These are phyloP conservation scores for Pleurotus tuoliensis DNA, from an alignment of 768 basidiomycete genomes.

Conservation along the genomic window DNA sequence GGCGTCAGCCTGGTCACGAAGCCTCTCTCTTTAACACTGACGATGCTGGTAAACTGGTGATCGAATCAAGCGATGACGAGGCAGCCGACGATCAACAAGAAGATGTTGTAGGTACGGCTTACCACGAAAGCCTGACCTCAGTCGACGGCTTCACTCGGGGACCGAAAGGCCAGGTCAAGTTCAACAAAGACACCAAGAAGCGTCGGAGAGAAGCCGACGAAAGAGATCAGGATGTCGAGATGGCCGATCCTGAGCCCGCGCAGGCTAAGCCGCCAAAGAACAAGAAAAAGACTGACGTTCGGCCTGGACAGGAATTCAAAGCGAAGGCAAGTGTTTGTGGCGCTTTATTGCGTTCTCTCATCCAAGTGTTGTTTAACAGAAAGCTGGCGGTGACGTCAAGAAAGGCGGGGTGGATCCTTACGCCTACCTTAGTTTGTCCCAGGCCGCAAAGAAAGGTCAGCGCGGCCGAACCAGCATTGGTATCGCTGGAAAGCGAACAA, in stretches of 20 bases:
- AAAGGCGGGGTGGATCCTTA: constrained; percentile 87
- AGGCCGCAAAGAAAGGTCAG: constrained; percentile 69
- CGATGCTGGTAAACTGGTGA: constrained; percentile 74
- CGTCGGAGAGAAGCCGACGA: constrained; percentile 69
- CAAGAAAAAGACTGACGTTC: constrained; percentile 45
- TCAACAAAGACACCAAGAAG: constrained; percentile 97
- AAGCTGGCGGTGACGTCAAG: constrained; percentile 92
- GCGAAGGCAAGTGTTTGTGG: constrained; percentile 67
- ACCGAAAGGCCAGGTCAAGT: constrained; percentile 80
- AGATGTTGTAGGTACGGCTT: constrained; percentile 72
- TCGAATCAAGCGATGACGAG: constrained; percentile 53
- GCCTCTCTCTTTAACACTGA: constrained; percentile 86
- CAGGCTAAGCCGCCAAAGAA: constrained; percentile 43
- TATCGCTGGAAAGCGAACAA: constrained; percentile 53
- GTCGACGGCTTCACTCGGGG: constrained; percentile 90
- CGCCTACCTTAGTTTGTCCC: constrained; percentile 81
- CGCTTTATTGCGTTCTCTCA: not conserved
- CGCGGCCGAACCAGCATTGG: constrained; percentile 40
- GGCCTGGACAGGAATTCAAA: constrained; percentile 86
- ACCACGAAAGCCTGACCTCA: constrained; percentile 77
- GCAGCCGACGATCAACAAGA: constrained; percentile 35
- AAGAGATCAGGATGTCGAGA: constrained; percentile 62
- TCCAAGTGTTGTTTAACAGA: constrained; percentile 43
- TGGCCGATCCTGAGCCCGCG: constrained; percentile 64
- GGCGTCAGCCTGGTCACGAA: constrained; percentile 82